These are phyloP conservation scores for Sarocladium brachiariae DNA, from an alignment of 2,329 filamentous ascomycete species.

Conservation along the genomic window DNA sequence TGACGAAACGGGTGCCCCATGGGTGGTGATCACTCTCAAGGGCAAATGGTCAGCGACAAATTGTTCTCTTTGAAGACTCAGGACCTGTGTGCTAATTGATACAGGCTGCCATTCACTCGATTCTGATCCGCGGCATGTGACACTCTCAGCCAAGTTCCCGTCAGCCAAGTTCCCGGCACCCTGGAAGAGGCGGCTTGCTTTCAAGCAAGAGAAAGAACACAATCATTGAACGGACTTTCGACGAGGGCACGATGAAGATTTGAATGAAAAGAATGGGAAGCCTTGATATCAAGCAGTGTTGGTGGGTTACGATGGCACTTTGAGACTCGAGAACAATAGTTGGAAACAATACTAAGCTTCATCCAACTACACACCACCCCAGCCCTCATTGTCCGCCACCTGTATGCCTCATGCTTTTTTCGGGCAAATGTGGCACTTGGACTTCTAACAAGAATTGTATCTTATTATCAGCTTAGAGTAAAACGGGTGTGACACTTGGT, in stretches of 20 bases:
- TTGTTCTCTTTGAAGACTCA: not conserved
- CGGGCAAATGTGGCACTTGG: too few relatives aligned
- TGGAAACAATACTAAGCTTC: conserved; percentile 14
- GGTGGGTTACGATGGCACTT: not conserved
- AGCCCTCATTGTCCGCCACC: not conserved
- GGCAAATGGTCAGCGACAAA: conserved; percentile 66
- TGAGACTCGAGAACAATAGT: conserved; percentile 17
- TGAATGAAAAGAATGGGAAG: not conserved
- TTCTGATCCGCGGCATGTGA: conserved; percentile 16
- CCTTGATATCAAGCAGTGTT: not conserved
- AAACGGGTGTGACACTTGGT: not conserved
- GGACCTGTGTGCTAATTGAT: not conserved
- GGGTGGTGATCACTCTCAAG: conserved; percentile 77
- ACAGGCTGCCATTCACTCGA: conserved; percentile 26
- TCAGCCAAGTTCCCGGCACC: not conserved
- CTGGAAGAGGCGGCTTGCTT: not conserved
- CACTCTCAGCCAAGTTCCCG: not conserved
- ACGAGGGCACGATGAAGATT: not conserved
- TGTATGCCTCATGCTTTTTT: too few relatives aligned
- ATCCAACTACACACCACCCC: not conserved
- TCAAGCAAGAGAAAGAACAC: not conserved
- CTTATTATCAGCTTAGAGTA: too few relatives aligned
- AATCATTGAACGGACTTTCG: not conserved
- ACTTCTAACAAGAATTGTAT: too few relatives aligned
- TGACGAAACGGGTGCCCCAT: conserved; percentile 71